phyloP scores from a whole-genome alignment of 108 stramenopile species.

The Fragilariopsis cylindrus region DNA sequence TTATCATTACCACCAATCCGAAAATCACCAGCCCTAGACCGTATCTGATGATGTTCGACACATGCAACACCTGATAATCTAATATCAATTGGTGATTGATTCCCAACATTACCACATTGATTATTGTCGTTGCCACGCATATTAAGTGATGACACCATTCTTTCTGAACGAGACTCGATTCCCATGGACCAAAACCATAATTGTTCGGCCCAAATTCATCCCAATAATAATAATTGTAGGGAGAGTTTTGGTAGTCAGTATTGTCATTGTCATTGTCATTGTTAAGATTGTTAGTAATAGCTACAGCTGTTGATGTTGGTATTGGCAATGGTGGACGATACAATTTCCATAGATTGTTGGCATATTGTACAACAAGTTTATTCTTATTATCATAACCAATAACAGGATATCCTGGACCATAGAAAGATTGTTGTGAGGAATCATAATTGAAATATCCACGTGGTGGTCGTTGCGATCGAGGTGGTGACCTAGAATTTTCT shows the following conservation, averaged over 20 bases:
- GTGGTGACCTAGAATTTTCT: slow-evolving; percentile 19
- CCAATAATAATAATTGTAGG: slow-evolving; percentile 39
- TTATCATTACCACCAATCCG: not conserved
- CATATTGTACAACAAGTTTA: slow-evolving; percentile 21
- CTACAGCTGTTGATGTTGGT: not conserved
- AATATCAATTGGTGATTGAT: slow-evolving; percentile 81
- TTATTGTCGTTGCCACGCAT: slow-evolving; percentile 12
- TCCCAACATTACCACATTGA: slow-evolving; percentile 46
- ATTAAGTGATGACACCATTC: too few species aligned
- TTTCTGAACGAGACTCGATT: too few species aligned
- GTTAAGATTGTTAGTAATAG: not conserved
- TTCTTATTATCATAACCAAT: slow-evolving; percentile 14
- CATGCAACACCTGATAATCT: slow-evolving; percentile 49
- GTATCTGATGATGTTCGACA: slow-evolving; percentile 57
- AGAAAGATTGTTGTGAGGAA: slow-evolving; percentile 5
- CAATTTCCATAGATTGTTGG: slow-evolving; percentile 49
- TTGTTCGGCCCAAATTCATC: slow-evolving; percentile 44
- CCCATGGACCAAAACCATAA: slow-evolving; percentile 39
- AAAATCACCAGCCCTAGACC: slow-evolving; percentile 45
- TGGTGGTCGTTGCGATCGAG: slow-evolving; percentile 1
- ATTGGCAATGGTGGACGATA: slow-evolving; percentile 1
- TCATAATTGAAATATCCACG: slow-evolving; percentile 60
- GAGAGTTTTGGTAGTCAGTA: not conserved
- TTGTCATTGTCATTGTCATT: not conserved
- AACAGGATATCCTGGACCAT: slow-evolving; percentile 51